Evolutionary conservation across 352 stramenopile genomes (phyloP).

Genomic region (Phytophthora constricta): DNA sequence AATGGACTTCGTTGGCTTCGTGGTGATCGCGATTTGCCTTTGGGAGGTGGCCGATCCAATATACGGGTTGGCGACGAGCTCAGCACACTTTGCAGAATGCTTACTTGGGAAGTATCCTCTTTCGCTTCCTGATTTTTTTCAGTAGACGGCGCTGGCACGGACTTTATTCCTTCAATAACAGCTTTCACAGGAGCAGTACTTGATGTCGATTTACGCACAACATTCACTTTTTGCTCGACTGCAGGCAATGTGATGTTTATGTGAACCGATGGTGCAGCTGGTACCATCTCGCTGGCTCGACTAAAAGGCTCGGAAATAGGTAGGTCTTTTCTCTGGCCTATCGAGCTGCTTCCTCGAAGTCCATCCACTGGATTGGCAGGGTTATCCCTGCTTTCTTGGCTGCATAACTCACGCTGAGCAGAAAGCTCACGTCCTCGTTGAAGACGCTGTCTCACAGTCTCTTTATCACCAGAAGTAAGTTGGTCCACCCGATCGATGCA

Average conservation of each 20-base stretch:
- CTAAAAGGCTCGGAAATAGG: slow-evolving; percentile 7
- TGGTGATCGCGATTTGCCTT: slow-evolving; percentile 13
- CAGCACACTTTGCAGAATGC: slow-evolving; percentile 15
- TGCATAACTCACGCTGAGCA: slow-evolving; percentile 21
- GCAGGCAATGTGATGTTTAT: slow-evolving; percentile 50
- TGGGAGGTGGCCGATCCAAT: slow-evolving; percentile 19
- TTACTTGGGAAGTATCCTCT: slow-evolving; percentile 3
- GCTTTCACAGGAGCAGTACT: slow-evolving; percentile 16
- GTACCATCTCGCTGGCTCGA: slow-evolving; percentile 10
- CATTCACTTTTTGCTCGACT: slow-evolving; percentile 32
- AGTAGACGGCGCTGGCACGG: background rate
- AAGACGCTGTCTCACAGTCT: slow-evolving; percentile 33
- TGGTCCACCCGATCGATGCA: slow-evolving; percentile 46
- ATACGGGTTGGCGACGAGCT: slow-evolving; percentile 31
- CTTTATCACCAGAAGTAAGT: slow-evolving; percentile 31
- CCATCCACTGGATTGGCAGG: slow-evolving; percentile 2
- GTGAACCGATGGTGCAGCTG: slow-evolving; percentile 32
- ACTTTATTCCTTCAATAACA: slow-evolving; percentile 17
- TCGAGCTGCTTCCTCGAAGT: background rate
- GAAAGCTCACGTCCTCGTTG: slow-evolving; percentile 32
- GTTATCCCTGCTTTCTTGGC: slow-evolving; percentile 1
- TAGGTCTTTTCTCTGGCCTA: background rate
- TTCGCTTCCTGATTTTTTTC: background rate
- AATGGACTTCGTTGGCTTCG: slow-evolving; percentile 7
- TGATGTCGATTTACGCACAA: slow-evolving; percentile 4